A percentile compares a stretch with the other conserved stretches of the same genome.
Conservation (phyloP, 306 rosid species). For the Medicago arabica region DNA sequence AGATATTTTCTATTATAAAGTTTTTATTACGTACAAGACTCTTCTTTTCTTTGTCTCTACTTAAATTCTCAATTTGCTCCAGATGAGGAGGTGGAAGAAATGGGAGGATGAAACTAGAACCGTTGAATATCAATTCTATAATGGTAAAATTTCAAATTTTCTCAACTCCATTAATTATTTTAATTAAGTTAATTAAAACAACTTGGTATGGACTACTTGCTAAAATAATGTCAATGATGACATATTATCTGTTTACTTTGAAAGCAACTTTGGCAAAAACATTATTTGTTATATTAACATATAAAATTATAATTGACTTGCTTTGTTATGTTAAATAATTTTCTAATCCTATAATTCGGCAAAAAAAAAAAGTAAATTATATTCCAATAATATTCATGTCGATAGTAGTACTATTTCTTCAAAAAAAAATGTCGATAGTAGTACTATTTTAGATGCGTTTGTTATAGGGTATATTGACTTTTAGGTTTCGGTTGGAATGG, state of each 20-base stretch:
- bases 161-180: background rate
- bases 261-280: background rate
- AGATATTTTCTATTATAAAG: background rate
- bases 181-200: background rate
- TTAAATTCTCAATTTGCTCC: constrained; percentile 12
- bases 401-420: too few species aligned
- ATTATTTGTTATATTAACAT: background rate
- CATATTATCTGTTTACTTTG: background rate
- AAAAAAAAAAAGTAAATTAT: too few species aligned
- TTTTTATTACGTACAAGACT: background rate
- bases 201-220: background rate
- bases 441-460: background rate
- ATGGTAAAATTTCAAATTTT: constrained; percentile 37
- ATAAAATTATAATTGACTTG: background rate
- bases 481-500: too few species aligned
- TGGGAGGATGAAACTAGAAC: constrained; percentile 85
- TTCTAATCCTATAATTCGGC: too few species aligned
- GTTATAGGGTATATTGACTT: background rate
- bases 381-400: too few species aligned
- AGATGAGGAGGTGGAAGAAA: constrained; percentile 79
- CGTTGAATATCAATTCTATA: constrained; percentile 41
- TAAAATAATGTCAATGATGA: background rate
- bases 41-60: background rate
- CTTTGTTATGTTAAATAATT: background rate
- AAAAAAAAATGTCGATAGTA: too few species aligned